phyloP scores from a whole-genome alignment of 352 stramenopile genomes.

The Phytophthora pinifolia region DNA sequence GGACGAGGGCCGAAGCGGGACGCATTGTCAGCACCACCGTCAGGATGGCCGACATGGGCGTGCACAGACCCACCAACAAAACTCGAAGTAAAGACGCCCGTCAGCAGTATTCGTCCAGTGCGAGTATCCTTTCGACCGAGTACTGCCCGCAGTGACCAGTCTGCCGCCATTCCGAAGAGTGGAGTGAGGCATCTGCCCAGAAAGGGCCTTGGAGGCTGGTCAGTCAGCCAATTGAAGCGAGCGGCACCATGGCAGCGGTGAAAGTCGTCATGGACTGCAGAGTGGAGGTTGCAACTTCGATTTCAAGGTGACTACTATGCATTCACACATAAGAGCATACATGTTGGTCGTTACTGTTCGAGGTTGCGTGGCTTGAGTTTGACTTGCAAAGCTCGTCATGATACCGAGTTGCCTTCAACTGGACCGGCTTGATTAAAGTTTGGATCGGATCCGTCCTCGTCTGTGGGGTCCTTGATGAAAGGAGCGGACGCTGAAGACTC shows the following conservation, averaged over 20 bases:
- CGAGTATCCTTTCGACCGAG: slow-evolving; percentile 22
- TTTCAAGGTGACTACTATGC: no score
- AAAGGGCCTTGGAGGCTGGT: slow-evolving; percentile 15
- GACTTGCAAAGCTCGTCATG: slow-evolving; percentile 3
- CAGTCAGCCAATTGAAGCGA: slow-evolving; percentile 11
- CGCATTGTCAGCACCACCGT: slow-evolving; percentile 2
- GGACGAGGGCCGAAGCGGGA: background rate
- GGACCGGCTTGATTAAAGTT: background rate
- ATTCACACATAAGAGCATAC: no score
- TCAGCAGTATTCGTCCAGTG: slow-evolving; percentile 25
- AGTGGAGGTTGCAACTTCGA: no score
- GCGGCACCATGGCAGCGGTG: background rate
- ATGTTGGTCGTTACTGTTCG: no score
- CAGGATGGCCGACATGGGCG: slow-evolving; percentile 2
- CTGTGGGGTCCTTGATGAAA: background rate
- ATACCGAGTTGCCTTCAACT: slow-evolving; percentile 21
- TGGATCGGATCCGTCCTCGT: background rate
- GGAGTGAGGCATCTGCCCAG: slow-evolving; percentile 8
- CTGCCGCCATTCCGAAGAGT: slow-evolving; percentile 18
- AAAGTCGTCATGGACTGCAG: background rate
- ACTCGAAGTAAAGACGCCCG: slow-evolving; percentile 9
- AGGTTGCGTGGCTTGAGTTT: no score
- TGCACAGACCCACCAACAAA: slow-evolving; percentile 6
- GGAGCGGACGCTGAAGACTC: no score
- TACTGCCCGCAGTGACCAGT: slow-evolving; percentile 29